phyloP scores from a whole-genome alignment of 768 basidiomycete genomes.

The Naganishia kalamii region DNA sequence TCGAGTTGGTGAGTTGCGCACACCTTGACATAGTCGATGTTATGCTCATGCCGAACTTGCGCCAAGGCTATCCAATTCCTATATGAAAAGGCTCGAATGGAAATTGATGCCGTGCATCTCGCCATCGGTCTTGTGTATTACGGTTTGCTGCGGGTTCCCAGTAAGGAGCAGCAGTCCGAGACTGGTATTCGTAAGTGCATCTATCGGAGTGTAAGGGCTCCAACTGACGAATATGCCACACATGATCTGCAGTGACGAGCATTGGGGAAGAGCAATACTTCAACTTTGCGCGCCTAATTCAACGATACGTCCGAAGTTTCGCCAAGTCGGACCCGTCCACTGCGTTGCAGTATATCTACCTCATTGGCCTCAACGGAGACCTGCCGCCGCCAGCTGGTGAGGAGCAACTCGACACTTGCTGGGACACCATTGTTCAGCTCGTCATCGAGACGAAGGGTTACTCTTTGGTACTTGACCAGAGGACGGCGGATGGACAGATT shows the following conservation, averaged over 20 bases:
- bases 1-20: conserved; percentile 65
- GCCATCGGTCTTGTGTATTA: conserved; percentile 89
- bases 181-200: conserved; percentile 20
- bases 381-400: conserved; percentile 65
- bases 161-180: conserved; percentile 11
- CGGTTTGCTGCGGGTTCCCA: conserved; percentile 77
- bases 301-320: conserved; percentile 88
- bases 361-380: conserved; percentile 70
- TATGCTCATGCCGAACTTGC: background rate
- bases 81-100: conserved; percentile 76
- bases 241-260: background rate
- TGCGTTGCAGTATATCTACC: conserved; percentile 90
- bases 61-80: conserved; percentile 78
- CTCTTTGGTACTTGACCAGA: conserved; percentile 91
- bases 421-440: conserved; percentile 48
- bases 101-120: conserved; percentile 89
- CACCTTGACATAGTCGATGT: background rate
- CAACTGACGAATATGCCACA: too few species aligned
- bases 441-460: conserved; percentile 53
- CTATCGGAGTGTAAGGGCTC: background rate
- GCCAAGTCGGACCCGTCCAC: conserved; percentile 87
- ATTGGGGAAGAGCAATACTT: conserved; percentile 8
- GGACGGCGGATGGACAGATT: conserved; percentile 80
- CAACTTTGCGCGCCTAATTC: conserved; percentile 71
- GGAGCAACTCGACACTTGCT: conserved; percentile 65